Conservation (phyloP, 768 basidiomycete species). For the Suillus placidus region DNA sequence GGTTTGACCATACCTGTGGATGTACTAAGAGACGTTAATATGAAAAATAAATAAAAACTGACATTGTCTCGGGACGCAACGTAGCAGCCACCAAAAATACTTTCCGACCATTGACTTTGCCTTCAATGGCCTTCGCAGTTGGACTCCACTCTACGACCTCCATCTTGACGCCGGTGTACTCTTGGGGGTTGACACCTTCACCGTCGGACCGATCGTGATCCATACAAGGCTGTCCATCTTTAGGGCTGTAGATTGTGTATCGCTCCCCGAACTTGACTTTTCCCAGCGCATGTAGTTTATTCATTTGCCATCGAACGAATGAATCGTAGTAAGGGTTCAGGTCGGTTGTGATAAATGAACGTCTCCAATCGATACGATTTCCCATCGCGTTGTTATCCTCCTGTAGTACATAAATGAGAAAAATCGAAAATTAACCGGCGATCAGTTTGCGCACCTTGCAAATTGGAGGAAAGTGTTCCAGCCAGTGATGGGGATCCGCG, state of each 20-base stretch:
- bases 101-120: slow-evolving; percentile 74
- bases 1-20: slow-evolving; percentile 89
- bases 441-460: slow-evolving; percentile 60
- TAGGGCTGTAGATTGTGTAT: slow-evolving; percentile 97
- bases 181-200: slow-evolving; percentile 92
- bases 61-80: slow-evolving; percentile 96
- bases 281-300: slow-evolving; percentile 81
- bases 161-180: slow-evolving; percentile 96
- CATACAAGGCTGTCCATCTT: slow-evolving; percentile 99
- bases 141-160: slow-evolving; percentile 85
- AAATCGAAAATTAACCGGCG: neutral
- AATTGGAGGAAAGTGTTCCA: slow-evolving; percentile 94
- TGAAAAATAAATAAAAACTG: slow-evolving; percentile 31
- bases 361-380: slow-evolving; percentile 97
- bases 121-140: slow-evolving; percentile 63
- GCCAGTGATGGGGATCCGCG: slow-evolving; percentile 93
- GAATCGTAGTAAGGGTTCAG: slow-evolving; percentile 97
- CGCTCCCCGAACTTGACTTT: slow-evolving; percentile 99
- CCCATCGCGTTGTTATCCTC: slow-evolving; percentile 84
- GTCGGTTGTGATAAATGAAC: slow-evolving; percentile 91
- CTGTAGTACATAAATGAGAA: slow-evolving; percentile 28
- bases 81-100: slow-evolving; percentile 96
- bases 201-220: slow-evolving; percentile 97
- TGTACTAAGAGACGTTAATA: slow-evolving; percentile 2
- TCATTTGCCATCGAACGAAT: slow-evolving; percentile 98